phyloP scores from a whole-genome alignment of 2,329 filamentous ascomycete genomes.

The Fusarium fujikuroi region DNA sequence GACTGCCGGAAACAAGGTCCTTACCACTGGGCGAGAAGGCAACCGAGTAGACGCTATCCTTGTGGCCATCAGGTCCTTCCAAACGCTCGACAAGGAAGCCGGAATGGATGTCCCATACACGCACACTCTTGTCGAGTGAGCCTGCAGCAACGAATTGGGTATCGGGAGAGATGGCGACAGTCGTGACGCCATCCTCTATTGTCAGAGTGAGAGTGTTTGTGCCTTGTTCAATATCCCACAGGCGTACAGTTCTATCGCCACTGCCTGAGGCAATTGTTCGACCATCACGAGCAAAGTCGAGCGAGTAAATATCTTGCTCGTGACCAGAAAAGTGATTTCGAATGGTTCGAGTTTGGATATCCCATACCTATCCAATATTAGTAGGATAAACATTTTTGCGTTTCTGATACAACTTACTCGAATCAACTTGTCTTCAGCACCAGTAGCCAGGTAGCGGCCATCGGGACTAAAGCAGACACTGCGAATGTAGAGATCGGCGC shows the following conservation, averaged over 20 bases:
- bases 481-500: constrained; percentile 94
- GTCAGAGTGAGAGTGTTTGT: constrained; percentile 84
- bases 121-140: constrained; percentile 95
- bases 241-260: constrained; percentile 91
- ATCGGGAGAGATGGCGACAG: constrained; percentile 95
- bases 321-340: constrained; percentile 95
- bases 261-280: constrained; percentile 95
- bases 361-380: constrained; percentile 81
- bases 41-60: constrained; percentile 96
- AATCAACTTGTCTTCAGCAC: constrained; percentile 97
- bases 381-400: not conserved
- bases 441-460: constrained; percentile 91
- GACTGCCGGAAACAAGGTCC: constrained; percentile 90
- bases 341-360: constrained; percentile 84
- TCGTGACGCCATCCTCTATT: constrained; percentile 97
- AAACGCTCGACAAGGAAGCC: constrained; percentile 91
- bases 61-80: constrained; percentile 93
- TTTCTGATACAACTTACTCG: constrained; percentile 69
- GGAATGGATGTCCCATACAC: constrained; percentile 92
- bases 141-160: constrained; percentile 94
- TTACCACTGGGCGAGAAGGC: constrained; percentile 95
- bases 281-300: constrained; percentile 94
- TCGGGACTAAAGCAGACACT: constrained; percentile 99
- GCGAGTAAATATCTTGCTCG: constrained; percentile 97
- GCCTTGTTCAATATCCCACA: constrained; percentile 94